These are phyloP conservation scores for Rhizopogon sp. DNA, from an alignment of 768 basidiomycete species.

Conservation along the genomic window DNA sequence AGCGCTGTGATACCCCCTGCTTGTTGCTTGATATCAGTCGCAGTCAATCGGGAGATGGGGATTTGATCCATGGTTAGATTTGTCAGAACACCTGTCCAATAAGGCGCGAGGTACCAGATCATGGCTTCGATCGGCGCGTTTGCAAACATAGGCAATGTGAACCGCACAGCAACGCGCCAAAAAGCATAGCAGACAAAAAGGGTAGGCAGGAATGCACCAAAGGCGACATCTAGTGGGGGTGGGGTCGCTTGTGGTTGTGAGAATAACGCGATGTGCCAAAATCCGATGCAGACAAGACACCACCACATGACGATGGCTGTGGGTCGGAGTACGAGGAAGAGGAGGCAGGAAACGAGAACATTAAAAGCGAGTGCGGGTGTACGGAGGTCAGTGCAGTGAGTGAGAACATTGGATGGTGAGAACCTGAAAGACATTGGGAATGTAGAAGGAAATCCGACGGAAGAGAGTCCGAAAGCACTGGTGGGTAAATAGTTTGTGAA, in stretches of 20 bases:
- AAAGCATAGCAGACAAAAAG: constrained; percentile 77
- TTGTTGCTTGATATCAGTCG: constrained; percentile 58
- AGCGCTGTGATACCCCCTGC: constrained; percentile 66
- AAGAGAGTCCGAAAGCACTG: constrained; percentile 56
- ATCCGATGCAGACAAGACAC: constrained; percentile 79
- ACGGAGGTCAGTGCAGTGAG: constrained; percentile 69
- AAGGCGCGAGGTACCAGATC: constrained; percentile 71
- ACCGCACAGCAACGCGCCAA: constrained; percentile 73
- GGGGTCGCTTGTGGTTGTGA: constrained; percentile 66
- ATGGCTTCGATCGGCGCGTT: constrained; percentile 67
- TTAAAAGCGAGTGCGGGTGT: constrained; percentile 70
- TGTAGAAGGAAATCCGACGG: constrained; percentile 66
- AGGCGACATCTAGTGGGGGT: constrained; percentile 67
- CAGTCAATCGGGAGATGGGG: constrained; percentile 72
- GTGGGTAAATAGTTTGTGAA: constrained; percentile 65
- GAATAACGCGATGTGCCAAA: constrained; percentile 80
- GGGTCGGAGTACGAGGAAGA: constrained; percentile 73
- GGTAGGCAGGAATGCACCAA: constrained; percentile 70
- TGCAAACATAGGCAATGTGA: constrained; percentile 64
- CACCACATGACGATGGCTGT: constrained; percentile 64
- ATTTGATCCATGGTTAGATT: constrained; percentile 70
- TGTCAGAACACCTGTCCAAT: constrained; percentile 72
- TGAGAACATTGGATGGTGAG: constrained; percentile 39
- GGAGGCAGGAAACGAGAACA: constrained; percentile 54
- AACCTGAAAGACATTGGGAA: constrained; percentile 73